These are phyloP conservation scores for Paraphaeosphaeria sporulosa DNA, from an alignment of 2,329 filamentous ascomycete genomes.

Conservation along the genomic window DNA sequence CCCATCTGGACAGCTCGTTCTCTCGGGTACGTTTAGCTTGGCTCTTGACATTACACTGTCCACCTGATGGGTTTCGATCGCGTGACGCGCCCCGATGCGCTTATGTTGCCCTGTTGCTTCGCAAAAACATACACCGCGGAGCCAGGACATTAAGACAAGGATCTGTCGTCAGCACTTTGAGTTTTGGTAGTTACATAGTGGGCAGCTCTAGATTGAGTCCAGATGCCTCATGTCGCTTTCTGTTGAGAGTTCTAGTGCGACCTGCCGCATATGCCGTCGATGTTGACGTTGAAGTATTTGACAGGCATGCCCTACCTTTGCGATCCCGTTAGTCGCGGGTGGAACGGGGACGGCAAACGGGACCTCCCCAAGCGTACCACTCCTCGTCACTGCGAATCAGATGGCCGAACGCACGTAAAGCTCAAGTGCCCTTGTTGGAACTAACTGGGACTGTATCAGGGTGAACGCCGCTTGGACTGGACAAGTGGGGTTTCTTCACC, in stretches of 20 bases:
- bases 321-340: slow-evolving; percentile 2
- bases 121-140: not conserved
- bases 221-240: not conserved
- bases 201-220: not conserved
- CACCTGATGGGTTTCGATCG: not conserved
- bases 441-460: not conserved
- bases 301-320: slow-evolving; percentile 6
- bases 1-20: not conserved
- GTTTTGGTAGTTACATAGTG: not conserved
- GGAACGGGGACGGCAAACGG: slow-evolving; percentile 1
- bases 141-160: not conserved
- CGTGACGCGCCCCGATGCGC: not conserved
- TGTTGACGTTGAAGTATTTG: not conserved
- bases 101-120: not conserved
- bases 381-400: slow-evolving; percentile 2
- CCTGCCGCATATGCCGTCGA: not conserved
- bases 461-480: not conserved
- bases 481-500: not conserved
- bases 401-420: not conserved
- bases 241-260: not conserved
- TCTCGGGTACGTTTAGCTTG: not conserved
- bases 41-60: not conserved
- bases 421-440: not conserved
- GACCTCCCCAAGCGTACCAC: slow-evolving; percentile 2
- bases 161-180: not conserved